A percentile compares a stretch with the other conserved stretches of the same genome.
phyloP scores from a whole-genome alignment of 441 rosid species.

The Arabidopsis hybrid region DNA sequence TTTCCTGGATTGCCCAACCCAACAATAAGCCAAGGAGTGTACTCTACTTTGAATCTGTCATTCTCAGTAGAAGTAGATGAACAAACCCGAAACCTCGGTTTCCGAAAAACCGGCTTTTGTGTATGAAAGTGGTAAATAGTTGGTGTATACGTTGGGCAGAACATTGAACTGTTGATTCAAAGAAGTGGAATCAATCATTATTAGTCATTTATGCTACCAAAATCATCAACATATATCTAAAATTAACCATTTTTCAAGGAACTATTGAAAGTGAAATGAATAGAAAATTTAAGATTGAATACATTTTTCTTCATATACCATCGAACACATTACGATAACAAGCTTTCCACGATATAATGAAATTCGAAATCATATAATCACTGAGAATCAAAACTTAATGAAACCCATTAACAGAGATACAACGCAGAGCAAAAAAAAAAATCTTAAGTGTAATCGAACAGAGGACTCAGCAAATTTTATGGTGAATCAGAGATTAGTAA shows the following conservation, averaged over 20 bases:
- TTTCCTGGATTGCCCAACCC: conserved; percentile 96
- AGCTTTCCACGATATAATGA: no score
- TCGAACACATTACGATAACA: no score
- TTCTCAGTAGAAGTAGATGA: conserved; percentile 53
- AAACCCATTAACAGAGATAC: conserved; percentile 16
- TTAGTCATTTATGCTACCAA: background rate
- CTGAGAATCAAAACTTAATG: background rate
- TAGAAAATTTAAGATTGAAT: background rate
- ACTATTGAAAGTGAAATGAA: background rate
- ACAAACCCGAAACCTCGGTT: conserved; percentile 49
- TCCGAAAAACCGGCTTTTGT: conserved; percentile 43
- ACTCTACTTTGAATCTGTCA: conserved; percentile 69
- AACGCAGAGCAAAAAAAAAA: background rate
- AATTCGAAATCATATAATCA: background rate
- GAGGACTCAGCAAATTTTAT: background rate
- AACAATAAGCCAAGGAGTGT: conserved; percentile 90
- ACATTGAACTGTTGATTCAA: conserved; percentile 62
- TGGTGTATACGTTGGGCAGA: conserved; percentile 65
- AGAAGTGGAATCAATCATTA: conserved; percentile 9
- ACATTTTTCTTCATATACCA: no score
- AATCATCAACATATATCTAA: background rate
- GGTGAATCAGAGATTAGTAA: conserved; percentile 7
- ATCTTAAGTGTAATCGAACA: background rate
- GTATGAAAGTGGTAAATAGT: conserved; percentile 51
- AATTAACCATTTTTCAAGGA: background rate